Evolutionary conservation across 768 basidiomycete genomes (phyloP), one percentile per base, ranked within the genome.

Genomic region (Kwoniella sp.): DNA sequence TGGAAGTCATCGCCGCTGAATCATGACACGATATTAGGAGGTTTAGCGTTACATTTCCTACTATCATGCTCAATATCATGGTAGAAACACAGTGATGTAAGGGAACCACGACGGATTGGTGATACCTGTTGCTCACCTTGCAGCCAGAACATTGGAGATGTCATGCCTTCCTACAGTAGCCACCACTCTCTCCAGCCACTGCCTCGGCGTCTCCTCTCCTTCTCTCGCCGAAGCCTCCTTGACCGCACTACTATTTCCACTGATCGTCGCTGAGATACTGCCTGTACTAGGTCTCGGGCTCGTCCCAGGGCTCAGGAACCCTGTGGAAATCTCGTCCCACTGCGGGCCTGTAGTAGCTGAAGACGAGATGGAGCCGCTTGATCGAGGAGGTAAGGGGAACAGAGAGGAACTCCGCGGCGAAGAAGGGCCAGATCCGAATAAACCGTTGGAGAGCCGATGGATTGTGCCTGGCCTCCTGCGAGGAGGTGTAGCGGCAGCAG

Each of bases 71-170:
- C n/a, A n/a, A n/a, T n/a, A n/a, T n/a, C 15, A 23, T 51, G 26
- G 50, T 51, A n/a, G n/a, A n/a, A n/a, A 25, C 12, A 12, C n/a
- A 0, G 50, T 23, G 12, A 51, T 23, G 50, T 23, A 23, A 26
- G 22, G 28, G 54, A n/a, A 12, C 25, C 22, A 45, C 45, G n/a
- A 5, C 41, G 23, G 17, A 23, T 56, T 20, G 15, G 11, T 8
- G 9, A 11, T 11, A 30, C 8, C 47, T 9, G 29, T 9, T 22
- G 71, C 81, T 69, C 80, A 93, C 93, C 87, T 90, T 17, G 90
- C 87, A 31, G 94, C 93, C 26, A 97, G 81, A 15, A 92, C 85
- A 23, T 85, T 85, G 0, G 90, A 89, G 45, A 97, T 83, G 73
- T 96, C 93, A 1, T 87, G 85, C 76, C 90, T 89, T 70, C 85